These are phyloP conservation scores for Trichoderma asperelloides DNA, from an alignment of 495 filamentous ascomycete genomes.

Conservation along the genomic window DNA sequence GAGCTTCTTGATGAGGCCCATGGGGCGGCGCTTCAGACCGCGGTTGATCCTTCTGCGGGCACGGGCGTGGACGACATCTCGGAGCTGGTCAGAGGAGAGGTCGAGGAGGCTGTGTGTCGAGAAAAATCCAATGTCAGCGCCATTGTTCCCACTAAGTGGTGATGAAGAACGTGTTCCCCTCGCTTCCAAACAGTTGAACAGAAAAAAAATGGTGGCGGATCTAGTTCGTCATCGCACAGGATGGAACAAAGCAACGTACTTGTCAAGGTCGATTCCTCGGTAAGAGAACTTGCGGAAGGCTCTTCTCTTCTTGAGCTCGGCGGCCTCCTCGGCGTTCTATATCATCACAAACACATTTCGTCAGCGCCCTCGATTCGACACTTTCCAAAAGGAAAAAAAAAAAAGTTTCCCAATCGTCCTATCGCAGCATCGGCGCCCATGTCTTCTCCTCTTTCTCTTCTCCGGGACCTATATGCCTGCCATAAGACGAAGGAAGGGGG, in stretches of 20 bases:
- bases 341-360: constrained; percentile 34
- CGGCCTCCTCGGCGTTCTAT: constrained; percentile 90
- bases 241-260: constrained; percentile 50
- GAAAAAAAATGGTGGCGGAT: not conserved
- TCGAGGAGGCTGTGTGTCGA: constrained; percentile 65
- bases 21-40: constrained; percentile 98
- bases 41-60: constrained; percentile 98
- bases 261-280: constrained; percentile 97
- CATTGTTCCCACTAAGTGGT: constrained; percentile 14
- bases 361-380: constrained; percentile 12
- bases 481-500: not conserved
- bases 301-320: constrained; percentile 99
- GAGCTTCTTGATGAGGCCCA: constrained; percentile 99
- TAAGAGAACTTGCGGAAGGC: constrained; percentile 99
- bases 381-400: not conserved
- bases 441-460: not conserved
- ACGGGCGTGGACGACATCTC: constrained; percentile 97
- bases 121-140: constrained; percentile 8
- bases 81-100: constrained; percentile 95
- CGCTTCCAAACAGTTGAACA: not conserved
- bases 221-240: not conserved
- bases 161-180: too few relatives aligned
- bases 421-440: not conserved
- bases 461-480: not conserved
- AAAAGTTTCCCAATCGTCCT: not conserved